These are phyloP conservation scores for Gyromitra esculenta DNA, from an alignment of 2,329 filamentous ascomycete species.

Conservation along the genomic window DNA sequence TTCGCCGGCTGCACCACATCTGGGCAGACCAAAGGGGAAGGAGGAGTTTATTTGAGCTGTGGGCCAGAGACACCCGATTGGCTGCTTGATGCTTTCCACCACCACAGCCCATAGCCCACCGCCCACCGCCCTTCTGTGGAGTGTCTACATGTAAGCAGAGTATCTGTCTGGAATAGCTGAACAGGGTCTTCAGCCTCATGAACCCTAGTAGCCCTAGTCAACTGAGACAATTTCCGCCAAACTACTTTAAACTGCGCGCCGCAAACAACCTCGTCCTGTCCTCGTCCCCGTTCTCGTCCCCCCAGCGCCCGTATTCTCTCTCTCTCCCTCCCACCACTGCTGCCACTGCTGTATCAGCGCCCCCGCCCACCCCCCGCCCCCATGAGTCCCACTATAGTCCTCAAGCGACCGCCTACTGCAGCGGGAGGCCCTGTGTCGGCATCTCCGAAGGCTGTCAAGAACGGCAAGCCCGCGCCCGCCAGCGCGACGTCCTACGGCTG, in stretches of 20 bases:
- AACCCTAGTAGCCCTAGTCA: slow-evolving; percentile 22
- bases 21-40: background rate
- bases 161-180: background rate
- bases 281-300: background rate
- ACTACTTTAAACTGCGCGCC: slow-evolving; percentile 32
- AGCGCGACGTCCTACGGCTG: slow-evolving; percentile 42
- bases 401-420: slow-evolving; percentile 44
- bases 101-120: background rate
- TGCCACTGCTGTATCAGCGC: background rate
- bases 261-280: slow-evolving; percentile 42
- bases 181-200: slow-evolving; percentile 40
- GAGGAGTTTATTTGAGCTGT: slow-evolving; percentile 6
- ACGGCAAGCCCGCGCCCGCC: slow-evolving; percentile 36
- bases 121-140: background rate
- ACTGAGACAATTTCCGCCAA: slow-evolving; percentile 33
- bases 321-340: background rate
- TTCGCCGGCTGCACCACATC: slow-evolving; percentile 15
- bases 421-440: slow-evolving; percentile 27
- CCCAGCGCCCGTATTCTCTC: background rate
- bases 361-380: background rate
- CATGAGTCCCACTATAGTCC: slow-evolving; percentile 49
- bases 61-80: slow-evolving; percentile 35
- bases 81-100: background rate
- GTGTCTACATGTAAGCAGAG: background rate
- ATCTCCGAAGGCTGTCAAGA: slow-evolving; percentile 49